Conservation (phyloP, 129 eudicot genomes). For the Tanacetum coccineum region DNA sequence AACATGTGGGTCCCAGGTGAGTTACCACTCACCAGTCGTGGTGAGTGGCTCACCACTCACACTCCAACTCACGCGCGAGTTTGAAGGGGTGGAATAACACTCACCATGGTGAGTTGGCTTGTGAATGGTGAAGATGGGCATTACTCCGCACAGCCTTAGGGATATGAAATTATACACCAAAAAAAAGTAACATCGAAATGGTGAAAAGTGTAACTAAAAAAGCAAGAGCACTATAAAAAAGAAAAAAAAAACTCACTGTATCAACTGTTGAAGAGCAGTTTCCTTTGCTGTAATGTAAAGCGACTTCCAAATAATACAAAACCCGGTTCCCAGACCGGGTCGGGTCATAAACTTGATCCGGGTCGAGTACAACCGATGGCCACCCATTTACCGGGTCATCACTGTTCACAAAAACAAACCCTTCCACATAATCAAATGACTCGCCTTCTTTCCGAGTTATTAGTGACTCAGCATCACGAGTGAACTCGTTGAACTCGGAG, state of each 20-base stretch:
- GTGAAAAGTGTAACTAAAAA: constrained; percentile 21
- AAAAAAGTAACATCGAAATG: constrained; percentile 31
- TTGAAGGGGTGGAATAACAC: too few relatives aligned
- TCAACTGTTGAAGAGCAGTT: constrained; percentile 50
- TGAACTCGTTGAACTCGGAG: constrained; percentile 66
- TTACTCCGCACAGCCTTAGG: too few relatives aligned
- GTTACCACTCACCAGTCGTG: too few relatives aligned
- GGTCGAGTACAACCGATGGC: constrained; percentile 56
- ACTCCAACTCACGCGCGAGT: too few relatives aligned
- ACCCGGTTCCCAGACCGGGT: constrained; percentile 47
- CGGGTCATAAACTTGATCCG: constrained; percentile 57
- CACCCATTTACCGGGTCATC: constrained; percentile 90
- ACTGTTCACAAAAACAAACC: constrained; percentile 75
- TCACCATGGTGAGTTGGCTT: too few relatives aligned
- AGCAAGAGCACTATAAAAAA: constrained; percentile 31
- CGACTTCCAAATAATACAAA: constrained; percentile 79
- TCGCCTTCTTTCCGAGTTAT: constrained; percentile 47
- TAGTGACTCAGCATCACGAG: constrained; percentile 76
- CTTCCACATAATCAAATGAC: constrained; percentile 83
- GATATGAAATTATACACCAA: too few relatives aligned
- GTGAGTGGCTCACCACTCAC: too few relatives aligned
- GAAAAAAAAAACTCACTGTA: constrained; percentile 52
- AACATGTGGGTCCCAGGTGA: too few relatives aligned
- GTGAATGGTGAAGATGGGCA: too few relatives aligned
- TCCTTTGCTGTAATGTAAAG: constrained; percentile 51